phyloP scores from a whole-genome alignment of 345 rosid genomes.

The Camelina neglecta region DNA sequence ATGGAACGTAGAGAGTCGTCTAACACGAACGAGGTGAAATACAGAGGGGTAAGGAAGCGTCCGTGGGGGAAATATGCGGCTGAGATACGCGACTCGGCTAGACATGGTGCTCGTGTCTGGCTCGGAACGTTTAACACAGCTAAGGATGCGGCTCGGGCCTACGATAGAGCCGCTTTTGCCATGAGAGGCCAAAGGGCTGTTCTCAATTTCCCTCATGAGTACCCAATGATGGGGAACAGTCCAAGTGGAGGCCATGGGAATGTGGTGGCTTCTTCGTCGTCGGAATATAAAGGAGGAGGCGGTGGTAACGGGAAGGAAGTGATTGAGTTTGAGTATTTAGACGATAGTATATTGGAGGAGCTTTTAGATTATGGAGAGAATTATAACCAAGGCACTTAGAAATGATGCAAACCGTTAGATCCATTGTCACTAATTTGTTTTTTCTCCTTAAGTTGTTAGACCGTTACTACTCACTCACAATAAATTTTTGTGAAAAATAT shows the following conservation, averaged over 20 bases:
- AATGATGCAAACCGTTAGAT: conserved; percentile 25
- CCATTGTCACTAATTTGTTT: not conserved
- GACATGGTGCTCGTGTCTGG: conserved; percentile 73
- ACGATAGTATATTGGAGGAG: conserved; percentile 71
- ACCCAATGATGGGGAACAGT: conserved; percentile 31
- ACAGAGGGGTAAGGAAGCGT: conserved; percentile 71
- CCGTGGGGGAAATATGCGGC: conserved; percentile 91
- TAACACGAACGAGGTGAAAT: conserved; percentile 48
- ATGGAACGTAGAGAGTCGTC: conserved; percentile 36
- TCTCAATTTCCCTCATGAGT: conserved; percentile 73
- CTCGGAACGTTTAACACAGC: conserved; percentile 66
- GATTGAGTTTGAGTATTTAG: conserved; percentile 80
- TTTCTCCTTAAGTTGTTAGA: not conserved
- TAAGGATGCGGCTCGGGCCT: conserved; percentile 67
- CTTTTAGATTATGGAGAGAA: conserved; percentile 56
- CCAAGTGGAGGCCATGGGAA: conserved; percentile 25
- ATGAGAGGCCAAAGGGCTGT: conserved; percentile 64
- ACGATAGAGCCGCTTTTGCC: conserved; percentile 62
- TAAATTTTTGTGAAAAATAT: not conserved
- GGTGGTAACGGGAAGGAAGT: conserved; percentile 48
- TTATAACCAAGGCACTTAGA: conserved; percentile 16
- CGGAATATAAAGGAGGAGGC: conserved; percentile 18
- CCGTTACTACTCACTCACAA: not conserved
- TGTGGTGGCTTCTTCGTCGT: conserved; percentile 38
- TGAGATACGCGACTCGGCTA: conserved; percentile 78